Evolutionary conservation across 163 green algal genomes (phyloP), one percentile per base, ranked within the genome.

Genomic region (Picocystis sp.): DNA sequence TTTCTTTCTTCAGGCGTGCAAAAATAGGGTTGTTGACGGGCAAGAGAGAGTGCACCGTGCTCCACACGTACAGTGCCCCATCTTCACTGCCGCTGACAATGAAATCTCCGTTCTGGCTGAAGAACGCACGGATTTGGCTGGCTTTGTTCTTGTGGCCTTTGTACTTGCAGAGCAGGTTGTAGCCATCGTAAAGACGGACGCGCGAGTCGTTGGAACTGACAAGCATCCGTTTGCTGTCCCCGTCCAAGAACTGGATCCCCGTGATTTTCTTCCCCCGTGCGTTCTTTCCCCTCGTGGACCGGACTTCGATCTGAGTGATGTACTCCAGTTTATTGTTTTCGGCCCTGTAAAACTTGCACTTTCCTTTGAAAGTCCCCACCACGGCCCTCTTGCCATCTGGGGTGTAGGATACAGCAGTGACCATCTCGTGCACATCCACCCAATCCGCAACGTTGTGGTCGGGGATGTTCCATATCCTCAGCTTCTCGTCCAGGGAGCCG

Each of bases 51-150:
- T 64, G 62, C 17, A 48, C 45, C 50, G 59, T 65, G 38, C 64
- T 65, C 87, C 87, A 96, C 17, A 94, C 25, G 58, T 87, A 93
- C 34, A 88, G 78, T 61, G 69, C 74, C 17, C 80, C 82, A 61
- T 95, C 83, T 49, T 97, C 88, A 2, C 63, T 82, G 25, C 87
- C 87, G 67, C 85, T 91, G 3, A 87, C 72, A 12, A 97, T 61
- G 61, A 78, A 79, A 43, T 78, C 60, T 13, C 77, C 79, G 15
- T 60, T 57, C 9, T 64, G 47, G 2, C 67, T 83, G 24, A 92
- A 77, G 13, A 71, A 79, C 0, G 80, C 81, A 17, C 63, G 58
- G 24, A 86, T 79, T 70, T 88, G 80, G 2, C 73, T 83, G 58
- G 74, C 78, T 35, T 63, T 65, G 65, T 92, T 93, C 22, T 66